Conservation (phyloP, 176 grass and related monocot species). For the bread wheat (Triticum aestivum) region IWGSC_CS_RefSeq_v2.1 NC_057798.1:798742859-798743358, state of each 20-base stretch:
- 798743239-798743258: background rate
- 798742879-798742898: background rate
- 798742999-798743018: background rate
- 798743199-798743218: background rate
- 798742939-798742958: background rate
- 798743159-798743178: too few species aligned
- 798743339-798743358: background rate
- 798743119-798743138: background rate
- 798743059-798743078: background rate
- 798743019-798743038: too few species aligned
- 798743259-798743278: background rate
- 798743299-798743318: background rate
- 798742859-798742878: background rate
- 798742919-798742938: background rate
- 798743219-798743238: background rate
- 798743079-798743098: background rate
- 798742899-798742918: background rate
- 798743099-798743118: background rate
- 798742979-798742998: background rate
- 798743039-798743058: background rate
- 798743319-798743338: background rate
- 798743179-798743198: background rate
- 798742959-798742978: background rate
- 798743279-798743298: background rate
- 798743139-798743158: too few species aligned